Evolutionary conservation across 2,329 filamentous ascomycete genomes (phyloP), one percentile per base, ranked within the genome.

Genomic region (Aurifilum marmelostoma): DNA sequence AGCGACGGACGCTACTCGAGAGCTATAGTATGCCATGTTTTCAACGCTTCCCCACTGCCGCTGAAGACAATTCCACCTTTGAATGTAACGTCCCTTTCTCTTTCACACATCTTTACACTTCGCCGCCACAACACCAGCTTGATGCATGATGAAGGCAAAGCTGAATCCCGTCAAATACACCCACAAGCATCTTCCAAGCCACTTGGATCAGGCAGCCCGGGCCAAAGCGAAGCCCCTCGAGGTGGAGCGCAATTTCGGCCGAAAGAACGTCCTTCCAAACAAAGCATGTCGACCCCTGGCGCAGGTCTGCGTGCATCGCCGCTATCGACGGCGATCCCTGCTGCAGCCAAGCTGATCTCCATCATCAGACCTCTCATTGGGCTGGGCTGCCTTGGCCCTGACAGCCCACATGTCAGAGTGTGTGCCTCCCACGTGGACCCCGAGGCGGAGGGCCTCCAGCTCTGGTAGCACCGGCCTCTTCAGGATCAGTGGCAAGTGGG

Each of bases 191-290:
- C 5, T 12, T 2, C 11, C 9, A 11, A 41, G 16, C 32, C 32
- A 43, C 32, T 58, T 41, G 12, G 41, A 65, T 11, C 6, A 56
- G 63, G 63, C 63, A 65, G 63, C n/a, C 47, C 63, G 47, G n/a
- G 47, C 32, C 47, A 56, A 16, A 16, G 52, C 52, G 47, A 56
- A 21, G 52, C 9, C 12, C 24, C 7, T 24, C 12, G 11, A 27
- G 29, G 63, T 56, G 47, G 63, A 47, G 34, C 32, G 5, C 24
- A 65, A 65, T 65, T 56, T 65, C 63, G 63, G 50, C 63, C 50
- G 63, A 37, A 32, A n/a, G 12, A 24, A 27, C 32, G 63, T 39
- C 65, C 65, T 67, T 67, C 65, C 65, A 37, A 54, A 52, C 27
- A 27, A 21, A 67, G 65, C 29, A n/a, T 16, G n/a, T 47, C 24